Evolutionary conservation across 352 stramenopile species (phyloP).

Genomic region (Phytopythium vexans): DNA sequence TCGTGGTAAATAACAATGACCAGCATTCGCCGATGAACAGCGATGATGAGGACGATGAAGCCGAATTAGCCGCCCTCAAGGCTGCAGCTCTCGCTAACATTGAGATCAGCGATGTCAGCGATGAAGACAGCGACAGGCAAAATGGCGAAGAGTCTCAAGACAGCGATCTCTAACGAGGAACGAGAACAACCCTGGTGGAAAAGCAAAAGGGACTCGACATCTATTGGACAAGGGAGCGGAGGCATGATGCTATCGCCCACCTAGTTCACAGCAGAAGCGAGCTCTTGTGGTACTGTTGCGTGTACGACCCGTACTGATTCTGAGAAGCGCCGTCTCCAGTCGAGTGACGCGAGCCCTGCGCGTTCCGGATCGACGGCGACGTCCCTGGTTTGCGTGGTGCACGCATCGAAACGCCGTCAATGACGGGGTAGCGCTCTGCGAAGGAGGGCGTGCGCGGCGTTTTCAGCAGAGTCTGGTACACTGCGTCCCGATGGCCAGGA

Average conservation of each 20-base stretch:
- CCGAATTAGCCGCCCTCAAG: constrained; percentile 12
- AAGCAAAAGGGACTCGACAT: constrained; percentile 15
- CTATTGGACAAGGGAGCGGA: constrained; percentile 19
- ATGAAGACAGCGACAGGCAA: constrained; percentile 22
- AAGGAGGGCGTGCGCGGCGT: constrained; percentile 84
- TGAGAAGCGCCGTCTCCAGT: background rate
- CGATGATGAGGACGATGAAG: constrained; percentile 25
- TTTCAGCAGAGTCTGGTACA: constrained; percentile 79
- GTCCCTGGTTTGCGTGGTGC: constrained; percentile 55
- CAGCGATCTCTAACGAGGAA: constrained; percentile 43
- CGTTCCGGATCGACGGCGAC: constrained; percentile 33
- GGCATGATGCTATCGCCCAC: constrained; percentile 1
- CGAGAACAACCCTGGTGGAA: background rate
- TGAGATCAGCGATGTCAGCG: constrained; percentile 46
- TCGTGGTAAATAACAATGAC: constrained; percentile 26
- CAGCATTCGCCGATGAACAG: constrained; percentile 10
- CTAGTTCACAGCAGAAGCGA: constrained; percentile 5
- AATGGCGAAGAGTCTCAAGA: constrained; percentile 46
- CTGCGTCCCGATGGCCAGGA: constrained; percentile 65
- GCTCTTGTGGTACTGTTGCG: constrained; percentile 7
- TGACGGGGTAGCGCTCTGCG: constrained; percentile 73
- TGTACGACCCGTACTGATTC: constrained; percentile 5
- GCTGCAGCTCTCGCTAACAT: constrained; percentile 23
- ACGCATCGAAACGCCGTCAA: constrained; percentile 82
- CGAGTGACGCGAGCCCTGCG: constrained; percentile 6